Evolutionary conservation across 305 asterid genomes (phyloP).

Genomic region (Solanum aculeatissimum): DNA sequence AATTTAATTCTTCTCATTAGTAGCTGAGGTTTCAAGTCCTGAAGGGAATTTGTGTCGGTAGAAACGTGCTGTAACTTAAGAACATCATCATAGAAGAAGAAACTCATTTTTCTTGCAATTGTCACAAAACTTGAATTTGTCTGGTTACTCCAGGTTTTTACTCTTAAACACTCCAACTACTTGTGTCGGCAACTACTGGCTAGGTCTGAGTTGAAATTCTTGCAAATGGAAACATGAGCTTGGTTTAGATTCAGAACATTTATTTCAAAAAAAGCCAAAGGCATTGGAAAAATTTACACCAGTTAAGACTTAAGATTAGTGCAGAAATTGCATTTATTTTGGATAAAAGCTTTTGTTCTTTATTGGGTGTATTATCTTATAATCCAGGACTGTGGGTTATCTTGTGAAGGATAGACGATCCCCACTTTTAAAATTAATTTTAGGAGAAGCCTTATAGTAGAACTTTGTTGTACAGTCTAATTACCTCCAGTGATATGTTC

Average conservation of each 20-base stretch:
- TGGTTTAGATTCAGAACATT: background rate
- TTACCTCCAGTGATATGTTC: background rate
- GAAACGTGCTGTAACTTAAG: background rate
- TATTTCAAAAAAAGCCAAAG: background rate
- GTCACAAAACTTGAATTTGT: background rate
- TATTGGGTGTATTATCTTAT: background rate
- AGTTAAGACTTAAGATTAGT: background rate
- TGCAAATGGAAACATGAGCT: background rate
- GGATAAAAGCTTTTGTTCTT: background rate
- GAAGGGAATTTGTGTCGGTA: background rate
- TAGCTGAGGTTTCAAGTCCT: background rate
- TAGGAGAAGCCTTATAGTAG: background rate
- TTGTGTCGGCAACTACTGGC: background rate
- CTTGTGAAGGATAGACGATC: background rate
- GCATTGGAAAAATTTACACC: background rate
- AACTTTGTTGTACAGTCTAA: background rate
- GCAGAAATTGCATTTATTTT: background rate
- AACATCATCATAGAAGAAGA: background rate
- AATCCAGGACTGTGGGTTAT: background rate
- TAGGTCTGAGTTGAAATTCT: background rate
- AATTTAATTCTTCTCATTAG: background rate
- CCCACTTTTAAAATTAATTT: background rate
- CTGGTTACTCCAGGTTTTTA: background rate
- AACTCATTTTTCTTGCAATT: background rate
- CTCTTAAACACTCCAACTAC: background rate